Evolutionary conservation across 2,329 filamentous ascomycete species (phyloP).

Genomic region (Paraphoma sp.): DNA sequence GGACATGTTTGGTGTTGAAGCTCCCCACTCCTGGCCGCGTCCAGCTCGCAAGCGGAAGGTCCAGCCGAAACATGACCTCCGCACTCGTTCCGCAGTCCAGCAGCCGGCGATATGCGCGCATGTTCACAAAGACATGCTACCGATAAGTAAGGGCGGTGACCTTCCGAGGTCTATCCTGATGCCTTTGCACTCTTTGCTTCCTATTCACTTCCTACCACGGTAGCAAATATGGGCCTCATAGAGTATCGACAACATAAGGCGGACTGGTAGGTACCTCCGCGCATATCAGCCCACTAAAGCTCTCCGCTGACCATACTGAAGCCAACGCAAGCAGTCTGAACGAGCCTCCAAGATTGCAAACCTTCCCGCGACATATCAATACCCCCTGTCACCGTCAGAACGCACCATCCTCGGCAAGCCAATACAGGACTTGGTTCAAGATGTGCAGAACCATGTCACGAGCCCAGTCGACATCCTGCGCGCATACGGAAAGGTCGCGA

Average conservation of each 20-base stretch:
- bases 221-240: conserved; percentile 59
- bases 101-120: conserved; percentile 5
- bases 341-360: conserved; percentile 72
- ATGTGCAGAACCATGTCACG: conserved; percentile 73
- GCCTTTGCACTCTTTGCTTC: background rate
- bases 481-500: conserved; percentile 84
- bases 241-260: conserved; percentile 74
- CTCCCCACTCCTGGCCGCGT: background rate
- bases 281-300: conserved; percentile 11
- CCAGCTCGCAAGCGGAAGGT: conserved; percentile 15
- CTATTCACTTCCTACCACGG: conserved; percentile 1
- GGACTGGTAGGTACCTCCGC: conserved; percentile 66
- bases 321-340: conserved; percentile 80
- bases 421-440: conserved; percentile 78
- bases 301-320: conserved; percentile 48
- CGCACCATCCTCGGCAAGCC: conserved; percentile 72
- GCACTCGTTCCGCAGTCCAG: background rate
- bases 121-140: conserved; percentile 16
- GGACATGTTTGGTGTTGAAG: background rate
- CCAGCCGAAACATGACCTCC: conserved; percentile 17
- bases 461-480: conserved; percentile 76
- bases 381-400: conserved; percentile 69
- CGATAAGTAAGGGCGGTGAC: conserved; percentile 13
- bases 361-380: conserved; percentile 70
- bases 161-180: background rate